Percentiles rank a stretch among this genome's conserved stretches.
These are phyloP conservation scores for Sporobolomyces phaffii DNA, from an alignment of 768 basidiomycete species.

Conservation along the genomic window DNA sequence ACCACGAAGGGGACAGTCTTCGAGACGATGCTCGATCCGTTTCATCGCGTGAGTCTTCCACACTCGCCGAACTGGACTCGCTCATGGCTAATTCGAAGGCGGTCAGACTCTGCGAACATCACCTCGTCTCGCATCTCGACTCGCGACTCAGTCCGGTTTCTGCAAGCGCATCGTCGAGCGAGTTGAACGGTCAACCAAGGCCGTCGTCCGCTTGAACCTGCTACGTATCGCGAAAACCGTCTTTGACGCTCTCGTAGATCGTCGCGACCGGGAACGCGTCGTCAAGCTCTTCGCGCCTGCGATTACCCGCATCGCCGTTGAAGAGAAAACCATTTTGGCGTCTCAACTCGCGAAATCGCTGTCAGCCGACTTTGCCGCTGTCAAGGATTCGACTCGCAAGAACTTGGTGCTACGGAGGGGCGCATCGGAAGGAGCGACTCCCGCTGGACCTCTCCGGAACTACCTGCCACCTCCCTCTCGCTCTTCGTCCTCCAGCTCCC, in stretches of 20 bases:
- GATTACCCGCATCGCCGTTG: constrained; percentile 70
- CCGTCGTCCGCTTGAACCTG: constrained; percentile 83
- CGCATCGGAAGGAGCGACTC: background rate
- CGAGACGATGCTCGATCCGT: constrained; percentile 84
- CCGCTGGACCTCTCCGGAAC: background rate
- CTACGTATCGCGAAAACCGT: constrained; percentile 75
- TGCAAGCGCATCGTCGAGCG: constrained; percentile 82
- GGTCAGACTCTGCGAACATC: constrained; percentile 68
- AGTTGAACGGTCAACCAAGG: constrained; percentile 60
- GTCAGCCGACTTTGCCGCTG: constrained; percentile 19
- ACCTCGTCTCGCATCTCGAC: constrained; percentile 61
- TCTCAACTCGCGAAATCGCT: constrained; percentile 62
- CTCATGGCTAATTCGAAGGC: too few species aligned
- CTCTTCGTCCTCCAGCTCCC: background rate
- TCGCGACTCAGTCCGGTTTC: constrained; percentile 72
- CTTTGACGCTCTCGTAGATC: constrained; percentile 55
- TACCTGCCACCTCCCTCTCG: background rate
- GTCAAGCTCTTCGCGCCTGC: constrained; percentile 47
- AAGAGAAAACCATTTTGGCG: constrained; percentile 85
- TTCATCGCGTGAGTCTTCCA: constrained; percentile 60
- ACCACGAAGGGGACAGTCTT: constrained; percentile 62
- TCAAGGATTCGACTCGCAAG: constrained; percentile 2
- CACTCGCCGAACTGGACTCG: too few species aligned
- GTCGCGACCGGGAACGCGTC: constrained; percentile 23
- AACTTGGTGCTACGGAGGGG: background rate